phyloP scores from a whole-genome alignment of 768 basidiomycete species.

The Crucibulum laeve region DNA sequence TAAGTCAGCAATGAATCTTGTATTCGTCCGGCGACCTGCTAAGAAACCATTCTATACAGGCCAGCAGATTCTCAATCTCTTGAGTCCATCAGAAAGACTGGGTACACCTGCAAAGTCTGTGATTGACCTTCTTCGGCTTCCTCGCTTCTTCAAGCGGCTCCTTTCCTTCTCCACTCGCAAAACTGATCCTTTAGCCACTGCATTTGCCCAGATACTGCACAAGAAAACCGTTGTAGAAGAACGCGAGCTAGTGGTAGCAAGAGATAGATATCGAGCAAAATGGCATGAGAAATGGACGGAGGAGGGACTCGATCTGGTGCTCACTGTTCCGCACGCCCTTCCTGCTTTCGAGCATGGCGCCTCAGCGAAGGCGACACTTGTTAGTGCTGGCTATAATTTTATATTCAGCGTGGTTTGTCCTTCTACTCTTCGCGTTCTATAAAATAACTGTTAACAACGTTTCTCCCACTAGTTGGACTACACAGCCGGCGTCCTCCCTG shows the following conservation, averaged over 20 bases:
- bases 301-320: slow-evolving; percentile 56
- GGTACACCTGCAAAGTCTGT: slow-evolving; percentile 17
- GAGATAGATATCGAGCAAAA: slow-evolving; percentile 36
- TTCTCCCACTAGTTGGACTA: slow-evolving; percentile 40
- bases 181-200: slow-evolving; percentile 31
- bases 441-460: background rate
- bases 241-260: slow-evolving; percentile 39
- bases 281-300: slow-evolving; percentile 45
- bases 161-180: slow-evolving; percentile 32
- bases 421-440: slow-evolving; percentile 13
- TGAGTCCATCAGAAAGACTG: slow-evolving; percentile 28
- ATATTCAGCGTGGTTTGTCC: slow-evolving; percentile 61
- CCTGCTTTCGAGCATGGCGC: slow-evolving; percentile 54
- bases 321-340: slow-evolving; percentile 58
- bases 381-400: slow-evolving; percentile 60
- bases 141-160: slow-evolving; percentile 29
- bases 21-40: background rate
- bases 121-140: slow-evolving; percentile 20
- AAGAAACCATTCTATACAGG: slow-evolving; percentile 25
- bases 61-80: slow-evolving; percentile 30
- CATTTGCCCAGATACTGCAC: slow-evolving; percentile 33
- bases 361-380: slow-evolving; percentile 47
- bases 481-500: slow-evolving; percentile 55
- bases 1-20: slow-evolving; percentile 14
- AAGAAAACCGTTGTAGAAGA: slow-evolving; percentile 48